These are phyloP conservation scores for Syncephalastrum sp. DNA, from an alignment of 371 early-diverging fungal genomes.

Conservation along the genomic window DNA sequence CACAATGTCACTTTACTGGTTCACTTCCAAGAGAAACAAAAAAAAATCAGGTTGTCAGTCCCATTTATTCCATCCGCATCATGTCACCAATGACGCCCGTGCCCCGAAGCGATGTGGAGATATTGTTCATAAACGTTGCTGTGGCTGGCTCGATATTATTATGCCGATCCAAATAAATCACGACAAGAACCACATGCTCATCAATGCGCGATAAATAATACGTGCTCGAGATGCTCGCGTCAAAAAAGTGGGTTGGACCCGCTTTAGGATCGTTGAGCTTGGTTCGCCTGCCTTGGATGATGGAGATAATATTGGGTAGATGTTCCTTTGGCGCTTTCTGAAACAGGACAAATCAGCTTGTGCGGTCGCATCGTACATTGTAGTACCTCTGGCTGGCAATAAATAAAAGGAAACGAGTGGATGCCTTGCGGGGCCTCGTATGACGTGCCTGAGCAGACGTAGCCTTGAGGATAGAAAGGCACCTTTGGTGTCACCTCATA, in stretches of 20 bases:
- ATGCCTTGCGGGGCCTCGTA: slow-evolving; percentile 65
- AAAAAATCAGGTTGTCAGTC: background rate
- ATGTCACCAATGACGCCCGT: slow-evolving; percentile 40
- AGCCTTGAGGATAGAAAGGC: slow-evolving; percentile 57
- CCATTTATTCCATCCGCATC: slow-evolving; percentile 20
- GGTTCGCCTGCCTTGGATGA: slow-evolving; percentile 54
- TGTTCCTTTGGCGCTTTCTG: slow-evolving; percentile 61
- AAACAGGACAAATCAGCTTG: background rate
- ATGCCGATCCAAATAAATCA: slow-evolving; percentile 62
- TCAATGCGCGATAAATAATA: slow-evolving; percentile 63
- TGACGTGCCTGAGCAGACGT: slow-evolving; percentile 43
- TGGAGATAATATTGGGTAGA: slow-evolving; percentile 63
- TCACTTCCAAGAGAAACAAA: too few relatives aligned
- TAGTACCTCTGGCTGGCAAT: slow-evolving; percentile 59
- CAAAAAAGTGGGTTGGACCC: slow-evolving; percentile 52
- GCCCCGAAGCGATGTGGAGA: slow-evolving; percentile 39
- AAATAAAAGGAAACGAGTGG: slow-evolving; percentile 70
- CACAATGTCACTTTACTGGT: too few relatives aligned
- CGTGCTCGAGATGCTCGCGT: slow-evolving; percentile 53
- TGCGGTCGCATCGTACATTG: too few relatives aligned
- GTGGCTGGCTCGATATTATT: slow-evolving; percentile 47
- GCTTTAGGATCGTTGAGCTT: slow-evolving; percentile 45
- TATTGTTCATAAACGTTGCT: slow-evolving; percentile 50
- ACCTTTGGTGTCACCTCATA: slow-evolving; percentile 53
- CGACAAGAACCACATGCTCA: slow-evolving; percentile 53